Base-by-base conservation (phyloP, 768 basidiomycete genomes). In the Tricholoma terreum region DNA sequence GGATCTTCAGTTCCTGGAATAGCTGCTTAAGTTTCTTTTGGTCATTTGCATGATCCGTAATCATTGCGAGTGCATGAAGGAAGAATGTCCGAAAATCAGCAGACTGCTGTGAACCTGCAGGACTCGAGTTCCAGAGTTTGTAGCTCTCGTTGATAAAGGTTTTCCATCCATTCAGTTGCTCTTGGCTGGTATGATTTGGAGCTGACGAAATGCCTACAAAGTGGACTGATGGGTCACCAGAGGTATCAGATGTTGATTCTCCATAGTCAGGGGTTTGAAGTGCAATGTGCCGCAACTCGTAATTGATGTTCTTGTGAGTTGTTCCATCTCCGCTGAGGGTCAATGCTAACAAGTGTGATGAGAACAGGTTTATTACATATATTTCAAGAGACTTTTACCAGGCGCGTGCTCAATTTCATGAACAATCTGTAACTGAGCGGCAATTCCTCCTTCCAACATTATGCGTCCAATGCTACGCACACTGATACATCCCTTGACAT, bases 1-100 rank as follows among this genome's bases (percentile, higher is more conserved):
- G 51, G 15, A 53, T 21, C 58, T 69, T 69, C 50, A 38, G 50
- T 9, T 57, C 61, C 17, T 64, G 21, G 22, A 67, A 33, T 10
- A 59, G 27, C 2, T 35, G 27, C 1, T 56, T 61, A 1, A n/a
- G n/a, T n/a, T n/a, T n/a, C n/a, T n/a, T n/a, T n/a, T n/a, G n/a
- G n/a, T n/a, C n/a, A n/a, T n/a, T 45, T 9, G 69, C 69, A 45
- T 71, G 70, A 50, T 71, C 70, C 0, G 62, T 59, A 50, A 58
- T 59, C 65, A 70, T 69, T n/a, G 64, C 67, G 53, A 35, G 61
- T 31, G 19, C 48, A 24, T 6, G 21, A 24, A 24, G 15, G 21
- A 31, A 48, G 10, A 48, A 48, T 2, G 11, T 31, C 30, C 21
- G 30, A 12, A 24, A 24, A 24, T 24, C 30, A 24, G 22, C 46